Evolutionary conservation across 163 green algal genomes (phyloP).

Genomic region (Scenedesmus sp.): DNA sequence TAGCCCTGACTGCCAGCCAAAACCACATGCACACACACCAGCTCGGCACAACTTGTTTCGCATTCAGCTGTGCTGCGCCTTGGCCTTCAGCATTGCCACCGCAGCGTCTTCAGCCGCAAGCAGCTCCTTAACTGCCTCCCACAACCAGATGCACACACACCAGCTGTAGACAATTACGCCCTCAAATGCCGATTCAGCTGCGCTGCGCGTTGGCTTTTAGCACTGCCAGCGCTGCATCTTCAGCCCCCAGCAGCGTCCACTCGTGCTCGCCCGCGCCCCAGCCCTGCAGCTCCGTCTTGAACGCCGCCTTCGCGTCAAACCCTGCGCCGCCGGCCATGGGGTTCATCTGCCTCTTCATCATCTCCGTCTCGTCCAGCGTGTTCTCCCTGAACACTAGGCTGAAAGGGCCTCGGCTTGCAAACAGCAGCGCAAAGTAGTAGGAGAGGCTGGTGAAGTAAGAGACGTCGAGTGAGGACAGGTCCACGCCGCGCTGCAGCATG

Average conservation of each 20-base stretch:
- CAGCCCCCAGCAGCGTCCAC: slow-evolving; percentile 77
- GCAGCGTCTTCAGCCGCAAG: too few relatives aligned
- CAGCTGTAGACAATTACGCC: too few relatives aligned
- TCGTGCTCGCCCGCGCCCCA: slow-evolving; percentile 75
- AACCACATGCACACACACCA: too few relatives aligned
- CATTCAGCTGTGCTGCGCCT: too few relatives aligned
- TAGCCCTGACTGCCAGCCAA: too few relatives aligned
- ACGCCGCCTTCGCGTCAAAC: slow-evolving; percentile 82
- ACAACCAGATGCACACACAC: too few relatives aligned
- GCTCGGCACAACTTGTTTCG: too few relatives aligned
- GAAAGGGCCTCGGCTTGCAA: slow-evolving; percentile 92
- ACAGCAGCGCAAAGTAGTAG: slow-evolving; percentile 98
- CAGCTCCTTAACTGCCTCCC: too few relatives aligned
- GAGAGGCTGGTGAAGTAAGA: slow-evolving; percentile 95
- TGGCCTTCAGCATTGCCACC: too few relatives aligned
- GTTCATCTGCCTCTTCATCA: slow-evolving; percentile 86
- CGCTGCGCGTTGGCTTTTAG: slow-evolving; percentile 51
- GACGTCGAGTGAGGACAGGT: slow-evolving; percentile 94
- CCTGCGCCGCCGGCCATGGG: slow-evolving; percentile 55
- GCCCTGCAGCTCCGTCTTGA: slow-evolving; percentile 74
- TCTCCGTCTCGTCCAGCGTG: slow-evolving; percentile 88
- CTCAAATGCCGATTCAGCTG: neutral
- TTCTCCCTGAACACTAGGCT: slow-evolving; percentile 92
- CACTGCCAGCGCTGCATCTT: slow-evolving; percentile 71
- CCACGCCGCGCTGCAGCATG: slow-evolving; percentile 98